Evolutionary conservation across 2,329 filamentous ascomycete species (phyloP).

Genomic region (Aspergillus ochraceoroseus): DNA sequence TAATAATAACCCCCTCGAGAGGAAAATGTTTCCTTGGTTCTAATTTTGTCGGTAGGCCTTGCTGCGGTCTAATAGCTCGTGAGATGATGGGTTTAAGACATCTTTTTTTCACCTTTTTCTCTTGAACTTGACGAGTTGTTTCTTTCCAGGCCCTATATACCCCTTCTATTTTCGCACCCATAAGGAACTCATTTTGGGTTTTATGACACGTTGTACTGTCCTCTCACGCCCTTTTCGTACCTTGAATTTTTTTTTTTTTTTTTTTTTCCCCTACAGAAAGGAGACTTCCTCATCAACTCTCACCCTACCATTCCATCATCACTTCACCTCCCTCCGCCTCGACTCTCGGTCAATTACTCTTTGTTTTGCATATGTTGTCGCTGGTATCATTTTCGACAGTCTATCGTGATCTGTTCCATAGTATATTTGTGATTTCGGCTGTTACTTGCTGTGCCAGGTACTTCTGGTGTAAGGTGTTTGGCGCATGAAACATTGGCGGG

Average conservation of each 20-base stretch:
- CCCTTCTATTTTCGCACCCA: conserved; percentile 21
- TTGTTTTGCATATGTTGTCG: conserved; percentile 20
- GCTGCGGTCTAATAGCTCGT: conserved; percentile 49
- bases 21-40: conserved; percentile 8
- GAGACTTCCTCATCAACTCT: conserved; percentile 9
- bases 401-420: conserved; percentile 14
- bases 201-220: conserved; percentile 10
- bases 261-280: conserved; percentile 13
- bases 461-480: conserved; percentile 27
- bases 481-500: conserved; percentile 22
- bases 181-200: conserved; percentile 22
- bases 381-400: conserved; percentile 18
- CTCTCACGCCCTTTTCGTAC: conserved; percentile 12
- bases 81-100: conserved; percentile 25
- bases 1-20: conserved; percentile 11
- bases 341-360: conserved; percentile 10
- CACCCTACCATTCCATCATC: conserved; percentile 6
- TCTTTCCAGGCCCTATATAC: conserved; percentile 29
- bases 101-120: conserved; percentile 24
- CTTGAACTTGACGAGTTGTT: conserved; percentile 26
- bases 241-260: conserved; percentile 13
- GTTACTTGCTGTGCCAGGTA: conserved; percentile 19
- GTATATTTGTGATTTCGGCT: conserved; percentile 23
- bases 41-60: conserved; percentile 30
- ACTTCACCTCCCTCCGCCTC: background rate